Percentiles rank a stretch among this genome's conserved stretches.
Evolutionary conservation across 208 protist species (phyloP).

Genomic region (Endotrypanum monterogeii): DNA sequence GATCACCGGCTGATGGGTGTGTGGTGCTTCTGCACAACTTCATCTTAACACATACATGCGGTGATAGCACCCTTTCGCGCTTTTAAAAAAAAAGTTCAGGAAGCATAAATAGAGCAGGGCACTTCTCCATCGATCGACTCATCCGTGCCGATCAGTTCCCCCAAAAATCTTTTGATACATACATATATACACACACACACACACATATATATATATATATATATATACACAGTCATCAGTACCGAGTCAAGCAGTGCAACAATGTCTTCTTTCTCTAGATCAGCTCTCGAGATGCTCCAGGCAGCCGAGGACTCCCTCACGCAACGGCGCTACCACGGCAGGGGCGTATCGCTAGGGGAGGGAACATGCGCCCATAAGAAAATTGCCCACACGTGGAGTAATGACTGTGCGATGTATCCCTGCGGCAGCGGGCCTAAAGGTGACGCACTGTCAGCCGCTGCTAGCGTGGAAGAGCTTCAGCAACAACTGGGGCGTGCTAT

Average conservation of each 20-base stretch:
- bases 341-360: not conserved
- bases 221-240: constrained; percentile 1
- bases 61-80: too few relatives aligned
- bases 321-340: constrained; percentile 12
- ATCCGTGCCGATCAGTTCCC: too few relatives aligned
- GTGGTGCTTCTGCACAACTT: not conserved
- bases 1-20: not conserved
- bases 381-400: not conserved
- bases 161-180: not conserved
- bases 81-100: too few relatives aligned
- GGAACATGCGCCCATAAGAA: not conserved
- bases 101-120: not conserved
- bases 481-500: constrained; percentile 65
- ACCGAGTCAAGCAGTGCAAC: not conserved
- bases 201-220: not conserved
- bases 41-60: not conserved
- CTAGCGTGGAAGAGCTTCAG: constrained; percentile 41
- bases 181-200: constrained; percentile 2
- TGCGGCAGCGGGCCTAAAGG: constrained; percentile 1
- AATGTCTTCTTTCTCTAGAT: constrained; percentile 69
- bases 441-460: not conserved
- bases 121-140: not conserved
- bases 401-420: not conserved
- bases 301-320: constrained; percentile 69
- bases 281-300: constrained; percentile 61